Base-by-base conservation (phyloP, 225 moss, liverwort and hornwort species). In the Thuidium tamariscinum region DNA sequence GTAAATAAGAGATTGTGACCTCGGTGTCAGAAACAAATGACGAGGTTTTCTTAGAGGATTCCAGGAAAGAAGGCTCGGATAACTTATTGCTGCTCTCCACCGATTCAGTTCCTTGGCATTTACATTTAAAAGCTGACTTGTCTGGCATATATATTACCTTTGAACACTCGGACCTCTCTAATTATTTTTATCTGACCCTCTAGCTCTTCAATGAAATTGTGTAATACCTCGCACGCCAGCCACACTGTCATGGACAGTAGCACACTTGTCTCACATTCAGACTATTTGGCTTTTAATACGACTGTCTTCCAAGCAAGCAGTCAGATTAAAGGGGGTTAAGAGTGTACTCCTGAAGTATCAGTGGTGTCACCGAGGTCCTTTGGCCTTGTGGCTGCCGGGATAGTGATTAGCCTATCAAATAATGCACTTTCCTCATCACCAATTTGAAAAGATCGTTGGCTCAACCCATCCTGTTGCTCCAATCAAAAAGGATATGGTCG, bases 331-430 rank as follows among this genome's bases (percentile, higher is more conserved):
- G 3, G 9, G n/a, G 30, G 30, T 6, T 10, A 27, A 18, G 30
- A 30, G 18, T 46, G 46, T 52, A n/a, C 75, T 52, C 51, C 23
- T 36, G n/a, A n/a, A n/a, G n/a, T 36, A 36, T 23, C 23, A 14
- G 75, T 83, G 77, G 89, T 91, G 81, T 93, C 91, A 90, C 93
- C 90, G 69, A 92, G 89, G 85, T 94, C 91, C 68, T 77, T 91
- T 75, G 91, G 92, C 85, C 94, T 95, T 36, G 94, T 91, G 51
- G 91, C 93, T 79, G 90, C 92, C 7, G 95, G 92, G 68, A 94
- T 81, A 14, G 92, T 90, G 26, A 91, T 92, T 3, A 59, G 44
- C 86, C 84, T 86, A 83, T 95, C 94, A 16, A 91, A 92, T 41
- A 89, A 84, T 56, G 91, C 88, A 76, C 91, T 86, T 56, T 93